Percentiles rank a stretch among this genome's conserved stretches.
Evolutionary conservation across 768 basidiomycete species (phyloP).

Genomic region (Auriscalpium orientale): DNA sequence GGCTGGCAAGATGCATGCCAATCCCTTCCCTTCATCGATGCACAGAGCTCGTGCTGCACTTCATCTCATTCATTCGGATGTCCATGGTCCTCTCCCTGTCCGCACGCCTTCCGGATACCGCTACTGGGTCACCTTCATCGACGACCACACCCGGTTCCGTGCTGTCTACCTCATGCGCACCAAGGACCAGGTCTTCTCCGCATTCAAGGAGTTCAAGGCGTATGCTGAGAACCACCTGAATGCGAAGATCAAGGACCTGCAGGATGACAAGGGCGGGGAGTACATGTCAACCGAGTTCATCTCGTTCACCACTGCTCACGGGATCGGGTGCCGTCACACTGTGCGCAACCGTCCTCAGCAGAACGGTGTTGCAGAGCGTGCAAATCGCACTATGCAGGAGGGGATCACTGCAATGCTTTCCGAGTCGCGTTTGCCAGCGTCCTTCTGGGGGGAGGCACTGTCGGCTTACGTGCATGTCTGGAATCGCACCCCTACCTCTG

Average conservation of each 20-base stretch:
- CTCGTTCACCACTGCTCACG: slow-evolving; percentile 7
- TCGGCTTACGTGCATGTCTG: too few relatives aligned
- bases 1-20: slow-evolving; percentile 17
- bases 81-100: slow-evolving; percentile 13
- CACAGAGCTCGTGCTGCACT: slow-evolving; percentile 6
- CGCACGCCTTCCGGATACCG: background rate
- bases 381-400: too few relatives aligned
- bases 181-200: slow-evolving; percentile 19
- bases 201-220: slow-evolving; percentile 24
- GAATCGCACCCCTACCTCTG: too few relatives aligned
- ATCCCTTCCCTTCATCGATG: slow-evolving; percentile 13
- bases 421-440: too few relatives aligned
- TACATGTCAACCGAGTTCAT: slow-evolving; percentile 16
- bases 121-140: too few relatives aligned
- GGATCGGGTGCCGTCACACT: slow-evolving; percentile 18
- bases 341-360: too few relatives aligned
- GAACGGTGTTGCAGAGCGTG: too few relatives aligned
- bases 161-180: slow-evolving; percentile 5
- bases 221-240: slow-evolving; percentile 21
- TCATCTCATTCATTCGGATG: slow-evolving; percentile 20
- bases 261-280: slow-evolving; percentile 22
- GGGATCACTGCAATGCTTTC: too few relatives aligned
- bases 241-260: slow-evolving; percentile 12
- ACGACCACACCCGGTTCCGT: too few relatives aligned
- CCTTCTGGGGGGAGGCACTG: too few relatives aligned